Evolutionary conservation across 805 yeast species (phyloP).

Genomic region (Starmerella davenportii): DNA sequence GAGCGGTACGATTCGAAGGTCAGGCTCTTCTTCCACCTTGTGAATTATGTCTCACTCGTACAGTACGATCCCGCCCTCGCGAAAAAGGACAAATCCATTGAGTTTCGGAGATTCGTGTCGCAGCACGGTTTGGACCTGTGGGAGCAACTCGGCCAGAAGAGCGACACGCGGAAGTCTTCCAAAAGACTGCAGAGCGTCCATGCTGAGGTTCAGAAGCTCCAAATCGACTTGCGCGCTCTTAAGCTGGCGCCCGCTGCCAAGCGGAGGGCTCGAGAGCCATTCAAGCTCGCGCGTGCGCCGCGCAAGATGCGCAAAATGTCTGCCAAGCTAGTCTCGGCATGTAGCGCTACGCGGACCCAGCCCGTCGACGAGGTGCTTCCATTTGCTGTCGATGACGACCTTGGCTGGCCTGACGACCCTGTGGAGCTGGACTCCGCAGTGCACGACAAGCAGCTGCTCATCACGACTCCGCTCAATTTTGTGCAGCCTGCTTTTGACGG

Average conservation of each 20-base stretch:
- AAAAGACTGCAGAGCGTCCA: slow-evolving; percentile 8
- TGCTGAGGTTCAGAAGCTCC: slow-evolving; percentile 4
- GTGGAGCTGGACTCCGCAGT: slow-evolving; percentile 1
- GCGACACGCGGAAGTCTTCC: slow-evolving; percentile 13
- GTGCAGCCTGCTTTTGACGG: slow-evolving; percentile 28
- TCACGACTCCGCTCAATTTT: slow-evolving; percentile 45
- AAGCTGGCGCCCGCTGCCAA: background rate
- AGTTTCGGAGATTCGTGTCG: slow-evolving; percentile 20
- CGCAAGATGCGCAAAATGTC: background rate
- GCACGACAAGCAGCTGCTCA: slow-evolving; percentile 23
- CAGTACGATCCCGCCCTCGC: slow-evolving; percentile 24
- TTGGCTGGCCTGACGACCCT: slow-evolving; percentile 10
- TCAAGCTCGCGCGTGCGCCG: background rate
- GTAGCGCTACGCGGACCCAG: background rate
- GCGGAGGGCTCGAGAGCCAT: background rate
- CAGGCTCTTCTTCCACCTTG: slow-evolving; percentile 25
- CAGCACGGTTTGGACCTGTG: slow-evolving; percentile 23
- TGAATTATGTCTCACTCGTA: slow-evolving; percentile 25
- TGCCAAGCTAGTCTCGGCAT: background rate
- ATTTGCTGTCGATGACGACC: slow-evolving; percentile 7
- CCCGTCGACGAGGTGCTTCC: background rate
- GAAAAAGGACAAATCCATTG: slow-evolving; percentile 20
- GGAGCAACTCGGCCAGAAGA: slow-evolving; percentile 15
- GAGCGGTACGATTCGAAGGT: slow-evolving; percentile 24
- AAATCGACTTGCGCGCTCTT: background rate